Evolutionary conservation across 2,329 filamentous ascomycete species (phyloP), one percentile per base, ranked within the genome.

Genomic region (Cryphonectria nitschkei): DNA sequence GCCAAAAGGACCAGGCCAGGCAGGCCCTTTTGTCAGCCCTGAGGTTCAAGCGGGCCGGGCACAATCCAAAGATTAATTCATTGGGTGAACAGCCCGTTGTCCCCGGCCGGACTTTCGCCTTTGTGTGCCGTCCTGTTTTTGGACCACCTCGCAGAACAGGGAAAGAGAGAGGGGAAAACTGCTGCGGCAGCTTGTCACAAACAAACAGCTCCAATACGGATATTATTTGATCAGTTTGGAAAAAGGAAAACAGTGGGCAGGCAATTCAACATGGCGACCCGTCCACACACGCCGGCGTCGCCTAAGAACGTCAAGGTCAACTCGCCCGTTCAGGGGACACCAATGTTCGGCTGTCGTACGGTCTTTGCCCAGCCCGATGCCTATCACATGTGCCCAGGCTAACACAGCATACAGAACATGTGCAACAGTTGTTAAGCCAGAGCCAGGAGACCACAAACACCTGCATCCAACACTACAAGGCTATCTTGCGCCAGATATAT

Each of bases 391-490:
- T 52, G 26, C 70, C 71, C 56, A 66, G 70, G 74, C 81, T 83
- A 74, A 82, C 76, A 61, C 58, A 67, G 52, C 14, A 46, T 68
- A 16, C 76, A 94, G 92, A 93, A 79, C 92, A 95, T 80, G 86
- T 93, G 65, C 90, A 93, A 78, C 84, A 86, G 34, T 87, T 94
- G 72, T 84, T 94, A 46, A 85, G 83, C 46, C 87, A 86, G 76
- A 85, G 83, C 62, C 87, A 89, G 73, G 88, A 90, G 73, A 87
- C 88, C 22, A 90, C 89, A 80, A 90, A 92, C 75, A 89, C 86
- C 73, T 91, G 90, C 29, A 88, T 93, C 72, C 84, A 88, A 69
- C 88, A 92, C 76, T 95, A 95, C 81, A 92, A 91, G 77, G 87
- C 88, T 77, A 88, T 93, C 72, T 84, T 94, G 54, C 86, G 90